Percentiles rank a stretch among this genome's conserved stretches.
Conservation (phyloP, 371 early-diverging fungal species). For the Mortierella sp. region DNA sequence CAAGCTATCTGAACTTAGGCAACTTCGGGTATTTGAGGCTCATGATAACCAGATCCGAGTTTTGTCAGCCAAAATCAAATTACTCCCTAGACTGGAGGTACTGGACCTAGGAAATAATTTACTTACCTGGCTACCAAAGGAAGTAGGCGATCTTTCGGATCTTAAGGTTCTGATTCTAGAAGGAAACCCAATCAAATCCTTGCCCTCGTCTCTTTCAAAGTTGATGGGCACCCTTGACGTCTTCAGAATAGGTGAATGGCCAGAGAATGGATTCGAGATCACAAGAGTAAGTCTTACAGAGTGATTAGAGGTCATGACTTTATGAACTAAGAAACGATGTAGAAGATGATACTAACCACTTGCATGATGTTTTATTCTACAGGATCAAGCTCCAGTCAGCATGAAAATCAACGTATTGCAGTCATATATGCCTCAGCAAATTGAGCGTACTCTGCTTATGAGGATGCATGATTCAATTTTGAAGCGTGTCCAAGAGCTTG, state of each 20-base stretch:
- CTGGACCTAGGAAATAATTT: constrained; percentile 54
- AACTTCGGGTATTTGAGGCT: constrained; percentile 52
- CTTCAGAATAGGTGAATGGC: constrained; percentile 60
- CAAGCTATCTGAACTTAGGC: constrained; percentile 53
- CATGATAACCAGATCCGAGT: constrained; percentile 55
- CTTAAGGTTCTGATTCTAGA: constrained; percentile 52
- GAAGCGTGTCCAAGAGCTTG: constrained; percentile 58
- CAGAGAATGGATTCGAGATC: constrained; percentile 58
- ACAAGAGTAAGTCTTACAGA: constrained; percentile 34
- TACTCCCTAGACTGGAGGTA: constrained; percentile 49
- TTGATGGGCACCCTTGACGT: constrained; percentile 55
- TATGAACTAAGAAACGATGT: background rate
- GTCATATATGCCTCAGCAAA: constrained; percentile 54
- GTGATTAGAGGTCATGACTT: background rate
- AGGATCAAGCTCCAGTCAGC: constrained; percentile 48
- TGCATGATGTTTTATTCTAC: background rate
- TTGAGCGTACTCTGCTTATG: constrained; percentile 58
- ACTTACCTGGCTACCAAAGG: constrained; percentile 51
- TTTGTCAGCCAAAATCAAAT: constrained; percentile 47
- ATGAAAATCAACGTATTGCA: constrained; percentile 56
- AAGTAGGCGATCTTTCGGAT: constrained; percentile 50
- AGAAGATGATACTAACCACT: background rate
- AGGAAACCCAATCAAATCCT: constrained; percentile 56
- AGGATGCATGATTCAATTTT: constrained; percentile 61
- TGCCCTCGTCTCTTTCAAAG: constrained; percentile 55